Percentiles rank a stretch among this genome's conserved stretches.
These are phyloP conservation scores for Exophiala phaeomuriformis DNA, from an alignment of 2,329 filamentous ascomycete species.

Conservation along the genomic window DNA sequence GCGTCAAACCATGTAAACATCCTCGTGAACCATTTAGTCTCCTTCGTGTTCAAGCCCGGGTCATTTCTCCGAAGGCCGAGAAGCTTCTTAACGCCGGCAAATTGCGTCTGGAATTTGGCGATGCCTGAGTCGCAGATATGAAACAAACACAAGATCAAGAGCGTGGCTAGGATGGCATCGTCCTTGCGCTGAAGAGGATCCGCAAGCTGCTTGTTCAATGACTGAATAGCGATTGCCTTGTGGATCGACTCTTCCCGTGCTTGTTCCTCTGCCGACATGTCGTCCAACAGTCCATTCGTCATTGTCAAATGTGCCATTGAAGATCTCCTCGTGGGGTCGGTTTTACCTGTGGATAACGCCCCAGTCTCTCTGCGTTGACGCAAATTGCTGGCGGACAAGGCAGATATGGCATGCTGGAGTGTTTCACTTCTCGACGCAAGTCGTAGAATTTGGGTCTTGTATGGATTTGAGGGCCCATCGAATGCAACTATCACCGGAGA, in stretches of 20 bases:
- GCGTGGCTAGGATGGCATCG: constrained; percentile 79
- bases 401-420: constrained; percentile 87
- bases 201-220: constrained; percentile 76
- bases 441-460: constrained; percentile 71
- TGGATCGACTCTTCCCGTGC: constrained; percentile 73
- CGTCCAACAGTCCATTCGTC: constrained; percentile 34
- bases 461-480: constrained; percentile 78
- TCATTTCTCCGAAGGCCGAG: constrained; percentile 64
- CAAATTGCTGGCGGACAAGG: constrained; percentile 79
- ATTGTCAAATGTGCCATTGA: constrained; percentile 40
- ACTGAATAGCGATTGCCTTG: constrained; percentile 73
- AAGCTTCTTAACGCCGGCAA: constrained; percentile 87
- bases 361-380: constrained; percentile 63
- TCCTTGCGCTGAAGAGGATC: constrained; percentile 67
- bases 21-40: constrained; percentile 71
- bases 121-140: constrained; percentile 90
- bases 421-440: constrained; percentile 71
- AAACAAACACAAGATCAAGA: constrained; percentile 82
- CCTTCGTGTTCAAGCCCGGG: constrained; percentile 39
- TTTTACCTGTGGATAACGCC: constrained; percentile 49
- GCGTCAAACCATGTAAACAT: constrained; percentile 94
- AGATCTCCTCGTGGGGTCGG: constrained; percentile 44
- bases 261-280: constrained; percentile 49
- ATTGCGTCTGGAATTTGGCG: constrained; percentile 86
- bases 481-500: constrained; percentile 87